phyloP scores from a whole-genome alignment of 2,329 filamentous ascomycete genomes.

The Reticulascus tulasneorum region DNA sequence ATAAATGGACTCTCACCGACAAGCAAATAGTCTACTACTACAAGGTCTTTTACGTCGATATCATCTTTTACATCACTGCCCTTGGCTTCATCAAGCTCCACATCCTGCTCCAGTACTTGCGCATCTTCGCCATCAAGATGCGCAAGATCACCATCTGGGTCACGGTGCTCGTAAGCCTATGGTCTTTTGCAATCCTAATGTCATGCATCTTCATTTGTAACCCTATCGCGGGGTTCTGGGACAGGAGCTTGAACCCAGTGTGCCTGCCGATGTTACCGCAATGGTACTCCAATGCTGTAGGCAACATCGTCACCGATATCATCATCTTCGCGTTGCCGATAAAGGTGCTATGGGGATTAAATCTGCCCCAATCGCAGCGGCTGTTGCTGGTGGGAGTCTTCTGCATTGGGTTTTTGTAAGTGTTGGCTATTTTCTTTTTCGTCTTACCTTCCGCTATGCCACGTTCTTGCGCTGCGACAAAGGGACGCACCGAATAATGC shows the following conservation, averaged over 20 bases:
- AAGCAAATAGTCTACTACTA: too few species aligned
- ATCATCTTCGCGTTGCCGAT: conserved; percentile 22
- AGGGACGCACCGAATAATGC: too few species aligned
- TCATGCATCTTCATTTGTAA: conserved; percentile 23
- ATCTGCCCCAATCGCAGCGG: conserved; percentile 19
- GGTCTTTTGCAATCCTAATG: conserved; percentile 17
- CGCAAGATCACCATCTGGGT: conserved; percentile 15
- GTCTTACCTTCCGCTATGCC: too few species aligned
- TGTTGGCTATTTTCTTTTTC: too few species aligned
- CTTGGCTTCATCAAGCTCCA: conserved; percentile 23
- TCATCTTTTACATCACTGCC: conserved; percentile 23
- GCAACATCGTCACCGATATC: conserved; percentile 19
- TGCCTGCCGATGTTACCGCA: conserved; percentile 29
- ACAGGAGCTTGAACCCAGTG: conserved; percentile 14
- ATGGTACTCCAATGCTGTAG: conserved; percentile 21
- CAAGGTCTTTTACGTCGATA: too few species aligned
- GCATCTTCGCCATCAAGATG: conserved; percentile 22
- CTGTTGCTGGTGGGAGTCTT: conserved; percentile 22
- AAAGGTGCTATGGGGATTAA: conserved; percentile 21
- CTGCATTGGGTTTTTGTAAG: conserved; percentile 22
- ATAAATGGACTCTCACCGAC: too few species aligned
- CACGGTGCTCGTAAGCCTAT: conserved; percentile 15
- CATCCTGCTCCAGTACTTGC: conserved; percentile 25
- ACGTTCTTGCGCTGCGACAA: too few species aligned
- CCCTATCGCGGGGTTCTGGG: conserved; percentile 30